These are phyloP conservation scores for Thalia dealbata DNA, from an alignment of 176 grass and related monocot genomes.

Conservation along the genomic window DNA sequence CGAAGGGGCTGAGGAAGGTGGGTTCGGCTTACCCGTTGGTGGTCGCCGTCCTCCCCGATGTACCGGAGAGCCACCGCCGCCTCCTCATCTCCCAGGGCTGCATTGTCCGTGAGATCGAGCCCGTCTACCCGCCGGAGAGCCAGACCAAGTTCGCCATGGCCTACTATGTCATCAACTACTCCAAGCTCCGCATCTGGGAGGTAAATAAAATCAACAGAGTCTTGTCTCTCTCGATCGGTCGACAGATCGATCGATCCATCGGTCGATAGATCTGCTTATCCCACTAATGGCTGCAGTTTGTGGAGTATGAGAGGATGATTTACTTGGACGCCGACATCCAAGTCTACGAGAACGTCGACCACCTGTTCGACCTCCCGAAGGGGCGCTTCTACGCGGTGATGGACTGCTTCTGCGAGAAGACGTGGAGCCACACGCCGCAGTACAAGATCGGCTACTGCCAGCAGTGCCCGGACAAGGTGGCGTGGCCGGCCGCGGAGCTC, in stretches of 20 bases:
- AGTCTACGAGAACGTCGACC: conserved; percentile 58
- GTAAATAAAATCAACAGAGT: no score
- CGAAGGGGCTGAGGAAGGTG: conserved; percentile 58
- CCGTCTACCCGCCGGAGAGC: conserved; percentile 54
- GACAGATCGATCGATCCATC: no score
- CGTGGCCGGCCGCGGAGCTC: conserved; percentile 35
- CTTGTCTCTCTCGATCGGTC: no score
- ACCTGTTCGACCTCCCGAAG: conserved; percentile 40
- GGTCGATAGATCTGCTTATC: neutral
- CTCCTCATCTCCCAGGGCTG: conserved; percentile 39
- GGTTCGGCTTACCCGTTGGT: conserved; percentile 47
- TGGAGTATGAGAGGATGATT: conserved; percentile 65
- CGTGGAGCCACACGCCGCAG: conserved; percentile 71
- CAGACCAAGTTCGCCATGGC: conserved; percentile 79
- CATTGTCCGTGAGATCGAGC: conserved; percentile 57
- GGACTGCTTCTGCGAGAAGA: conserved; percentile 97
- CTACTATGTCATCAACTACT: conserved; percentile 95
- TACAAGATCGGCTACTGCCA: conserved; percentile 69
- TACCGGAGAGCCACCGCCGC: conserved; percentile 38
- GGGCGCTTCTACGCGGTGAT: conserved; percentile 49
- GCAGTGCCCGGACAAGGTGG: conserved; percentile 40
- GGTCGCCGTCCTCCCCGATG: conserved; percentile 64
- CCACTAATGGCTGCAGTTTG: conserved; percentile 32
- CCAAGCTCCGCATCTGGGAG: conserved; percentile 94
- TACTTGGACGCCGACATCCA: conserved; percentile 79